Percentiles rank a stretch among this genome's conserved stretches.
phyloP scores from a whole-genome alignment of 495 filamentous ascomycete species.

The Pyrenopolyporus hunteri region DNA sequence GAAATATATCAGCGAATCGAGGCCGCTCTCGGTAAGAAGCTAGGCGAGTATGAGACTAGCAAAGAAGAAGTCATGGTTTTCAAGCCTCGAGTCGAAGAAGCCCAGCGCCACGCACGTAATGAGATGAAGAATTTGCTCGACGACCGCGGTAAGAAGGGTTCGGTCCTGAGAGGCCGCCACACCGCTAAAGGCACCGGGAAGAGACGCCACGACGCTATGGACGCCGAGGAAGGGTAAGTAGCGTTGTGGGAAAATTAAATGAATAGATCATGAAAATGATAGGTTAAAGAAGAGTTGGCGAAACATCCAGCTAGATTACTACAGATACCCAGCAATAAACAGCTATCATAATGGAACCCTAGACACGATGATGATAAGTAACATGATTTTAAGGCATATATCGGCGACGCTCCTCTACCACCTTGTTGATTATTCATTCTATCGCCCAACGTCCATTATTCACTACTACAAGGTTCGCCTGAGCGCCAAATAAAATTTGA shows the following conservation, averaged over 20 bases:
- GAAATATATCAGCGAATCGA: conserved; percentile 89
- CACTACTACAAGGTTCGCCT: too few species aligned
- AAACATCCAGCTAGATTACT: neutral
- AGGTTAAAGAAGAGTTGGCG: neutral
- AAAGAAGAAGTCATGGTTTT: conserved; percentile 92
- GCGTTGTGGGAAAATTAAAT: neutral
- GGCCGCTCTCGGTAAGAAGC: conserved; percentile 74
- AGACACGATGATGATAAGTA: neutral
- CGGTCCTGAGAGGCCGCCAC: conserved; percentile 60
- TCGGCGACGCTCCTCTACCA: neutral
- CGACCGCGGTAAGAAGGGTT: conserved; percentile 70
- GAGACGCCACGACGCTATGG: conserved; percentile 77
- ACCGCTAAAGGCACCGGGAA: conserved; percentile 54
- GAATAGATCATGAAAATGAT: neutral
- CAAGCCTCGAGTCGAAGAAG: conserved; percentile 77
- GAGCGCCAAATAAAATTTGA: too few species aligned
- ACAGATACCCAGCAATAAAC: conserved; percentile 9
- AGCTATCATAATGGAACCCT: neutral
- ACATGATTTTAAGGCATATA: neutral
- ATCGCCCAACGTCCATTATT: too few species aligned
- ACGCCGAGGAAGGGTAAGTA: conserved; percentile 73
- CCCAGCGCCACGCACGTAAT: conserved; percentile 78
- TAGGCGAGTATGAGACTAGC: conserved; percentile 67
- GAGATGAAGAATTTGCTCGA: conserved; percentile 87
- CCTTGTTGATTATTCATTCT: too few species aligned